phyloP scores from a whole-genome alignment of 2,329 filamentous ascomycete genomes.

The Exophiala phaeomuriformis region DNA sequence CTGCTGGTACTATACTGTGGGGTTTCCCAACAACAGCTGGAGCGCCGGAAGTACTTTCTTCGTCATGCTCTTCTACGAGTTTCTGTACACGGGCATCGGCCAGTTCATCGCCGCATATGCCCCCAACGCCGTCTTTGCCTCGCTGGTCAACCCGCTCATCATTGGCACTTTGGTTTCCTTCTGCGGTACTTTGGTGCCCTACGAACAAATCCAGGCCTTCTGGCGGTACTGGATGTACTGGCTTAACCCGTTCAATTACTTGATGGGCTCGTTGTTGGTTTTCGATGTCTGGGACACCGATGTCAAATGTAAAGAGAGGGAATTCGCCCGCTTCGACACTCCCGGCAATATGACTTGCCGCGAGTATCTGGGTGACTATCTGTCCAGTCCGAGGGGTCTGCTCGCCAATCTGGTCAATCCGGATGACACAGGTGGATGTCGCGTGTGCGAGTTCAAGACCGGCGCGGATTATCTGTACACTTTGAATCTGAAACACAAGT shows the following conservation, averaged over 20 bases:
- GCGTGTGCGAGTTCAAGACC: slow-evolving; percentile 53
- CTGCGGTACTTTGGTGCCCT: slow-evolving; percentile 66
- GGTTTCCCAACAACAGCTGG: slow-evolving; percentile 52
- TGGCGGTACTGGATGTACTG: slow-evolving; percentile 63
- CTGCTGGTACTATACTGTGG: slow-evolving; percentile 66
- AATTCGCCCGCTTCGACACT: slow-evolving; percentile 45
- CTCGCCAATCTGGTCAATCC: slow-evolving; percentile 51
- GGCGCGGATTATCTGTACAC: slow-evolving; percentile 55
- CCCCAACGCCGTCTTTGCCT: slow-evolving; percentile 58
- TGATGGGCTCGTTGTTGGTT: slow-evolving; percentile 50
- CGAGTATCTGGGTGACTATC: slow-evolving; percentile 48
- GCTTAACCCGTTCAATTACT: slow-evolving; percentile 55
- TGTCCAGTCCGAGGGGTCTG: not conserved
- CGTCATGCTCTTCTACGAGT: slow-evolving; percentile 65
- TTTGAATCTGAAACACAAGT: slow-evolving; percentile 54
- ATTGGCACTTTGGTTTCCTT: slow-evolving; percentile 64
- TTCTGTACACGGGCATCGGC: slow-evolving; percentile 64
- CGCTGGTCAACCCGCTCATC: slow-evolving; percentile 59
- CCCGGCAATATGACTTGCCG: slow-evolving; percentile 48
- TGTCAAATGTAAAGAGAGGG: slow-evolving; percentile 42
- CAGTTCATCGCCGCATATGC: slow-evolving; percentile 75
- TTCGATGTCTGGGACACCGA: slow-evolving; percentile 45
- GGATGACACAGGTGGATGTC: slow-evolving; percentile 48
- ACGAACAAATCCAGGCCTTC: slow-evolving; percentile 55
- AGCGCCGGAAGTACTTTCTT: slow-evolving; percentile 46